A percentile compares a stretch with the other conserved stretches of the same genome.
phyloP scores from a whole-genome alignment of 129 eudicot species.

The Flaveria bidentis region DNA sequence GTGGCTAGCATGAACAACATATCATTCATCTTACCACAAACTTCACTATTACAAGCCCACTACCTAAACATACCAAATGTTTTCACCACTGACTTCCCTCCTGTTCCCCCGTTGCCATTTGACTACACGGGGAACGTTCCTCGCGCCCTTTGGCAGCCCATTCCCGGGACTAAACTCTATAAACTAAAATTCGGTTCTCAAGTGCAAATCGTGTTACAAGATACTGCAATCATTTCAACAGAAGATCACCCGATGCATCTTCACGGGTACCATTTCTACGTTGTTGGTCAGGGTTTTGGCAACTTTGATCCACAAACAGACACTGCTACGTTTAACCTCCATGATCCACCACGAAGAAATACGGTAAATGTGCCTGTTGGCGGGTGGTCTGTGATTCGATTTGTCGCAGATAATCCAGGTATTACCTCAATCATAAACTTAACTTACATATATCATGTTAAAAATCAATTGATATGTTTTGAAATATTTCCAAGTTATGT shows the following conservation, averaged over 20 bases:
- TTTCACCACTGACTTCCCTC: conserved; percentile 68
- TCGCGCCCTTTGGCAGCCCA: conserved; percentile 66
- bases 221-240: conserved; percentile 49
- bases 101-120: conserved; percentile 57
- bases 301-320: conserved; percentile 58
- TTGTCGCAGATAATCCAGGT: conserved; percentile 78
- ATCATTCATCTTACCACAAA: conserved; percentile 59
- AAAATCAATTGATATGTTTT: not conserved
- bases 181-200: conserved; percentile 56
- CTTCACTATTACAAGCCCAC: conserved; percentile 65
- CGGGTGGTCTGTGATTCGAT: conserved; percentile 74
- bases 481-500: not conserved
- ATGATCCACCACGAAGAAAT: conserved; percentile 69
- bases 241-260: conserved; percentile 77
- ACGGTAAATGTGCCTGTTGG: conserved; percentile 63
- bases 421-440: not conserved
- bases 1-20: conserved; percentile 81
- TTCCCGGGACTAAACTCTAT: conserved; percentile 53
- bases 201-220: conserved; percentile 65
- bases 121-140: conserved; percentile 79
- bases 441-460: not conserved
- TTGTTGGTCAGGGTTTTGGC: conserved; percentile 71
- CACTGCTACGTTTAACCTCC: conserved; percentile 50
- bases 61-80: conserved; percentile 56
- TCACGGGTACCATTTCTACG: conserved; percentile 67